Base-by-base conservation (phyloP, 768 basidiomycete species). In the Phanerochaete carnosa region DNA sequence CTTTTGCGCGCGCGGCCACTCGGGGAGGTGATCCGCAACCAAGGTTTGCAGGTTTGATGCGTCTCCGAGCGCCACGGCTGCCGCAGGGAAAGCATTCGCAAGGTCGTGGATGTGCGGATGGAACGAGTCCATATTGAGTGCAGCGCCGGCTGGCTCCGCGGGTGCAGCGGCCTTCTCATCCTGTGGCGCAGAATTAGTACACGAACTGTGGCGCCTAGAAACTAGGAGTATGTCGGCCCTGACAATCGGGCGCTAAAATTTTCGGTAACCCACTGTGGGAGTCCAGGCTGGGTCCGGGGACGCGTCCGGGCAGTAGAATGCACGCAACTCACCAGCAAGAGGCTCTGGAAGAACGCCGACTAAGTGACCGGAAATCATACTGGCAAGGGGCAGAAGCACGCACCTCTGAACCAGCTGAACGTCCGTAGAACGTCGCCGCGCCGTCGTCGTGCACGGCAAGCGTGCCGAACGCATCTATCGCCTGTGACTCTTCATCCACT, bases 361-460 rank as follows among this genome's bases (percentile, higher is more conserved):
- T 51, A 25, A 55, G 54, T 35, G 32, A 30, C 45, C 37, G 30
- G 19, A 22, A 16, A 8, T 7, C 16, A 43, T 8, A 15, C 28
- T 35, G 16, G n/a, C 45, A 45, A 55, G 51, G 6, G 22, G n/a
- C 23, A 15, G 50, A 35, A 29, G 19, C 16, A 74, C 85, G 51
- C 59, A 88, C 88, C 78, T 91, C 89, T 53, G 89, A 80, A 30
- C 89, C 88, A 12, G 86, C 89, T 16, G 89, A 86, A 33, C 83
- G 85, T 22, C 90, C 90, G 67, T 88, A 90, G 72, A 88, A 92
- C 65, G 84, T 87, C 22, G 82, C 84, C 30, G 81, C 77, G 2
- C 88, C 90, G 49, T 80, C 77, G 59, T 87, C 87, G 2, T 83
- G 83, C 47, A 92, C 83, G 1, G 88, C 86, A 56, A 92, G 76